Conservation (phyloP, 805 yeast genomes). For the Pichia phayaonensis region DNA sequence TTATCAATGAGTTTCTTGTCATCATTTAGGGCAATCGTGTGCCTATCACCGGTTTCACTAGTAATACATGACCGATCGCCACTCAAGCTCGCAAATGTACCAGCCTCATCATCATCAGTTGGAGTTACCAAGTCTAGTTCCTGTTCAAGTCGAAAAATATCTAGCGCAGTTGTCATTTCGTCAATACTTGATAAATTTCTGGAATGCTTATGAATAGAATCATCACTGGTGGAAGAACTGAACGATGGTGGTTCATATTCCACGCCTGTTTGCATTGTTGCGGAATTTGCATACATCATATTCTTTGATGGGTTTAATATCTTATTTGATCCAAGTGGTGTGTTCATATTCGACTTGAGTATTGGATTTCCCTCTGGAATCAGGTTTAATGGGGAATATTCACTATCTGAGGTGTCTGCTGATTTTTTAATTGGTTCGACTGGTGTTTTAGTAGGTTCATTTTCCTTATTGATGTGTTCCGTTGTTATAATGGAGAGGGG, state of each 20-base stretch:
- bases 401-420: slow-evolving; percentile 1
- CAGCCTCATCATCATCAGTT: too few species aligned
- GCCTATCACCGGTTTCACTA: neutral
- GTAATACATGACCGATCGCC: neutral
- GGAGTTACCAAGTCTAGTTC: slow-evolving; percentile 7
- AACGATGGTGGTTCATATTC: slow-evolving; percentile 7
- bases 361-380: neutral
- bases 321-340: neutral
- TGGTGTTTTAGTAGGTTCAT: neutral
- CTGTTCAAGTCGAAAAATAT: slow-evolving; percentile 9
- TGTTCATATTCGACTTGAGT: neutral
- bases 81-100: neutral
- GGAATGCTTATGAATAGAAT: slow-evolving; percentile 10
- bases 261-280: neutral
- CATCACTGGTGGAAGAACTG: neutral
- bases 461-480: neutral
- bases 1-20: neutral
- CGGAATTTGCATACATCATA: neutral
- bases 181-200: slow-evolving; percentile 15
- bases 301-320: neutral
- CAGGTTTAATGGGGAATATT: slow-evolving; percentile 4
- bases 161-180: slow-evolving; percentile 12
- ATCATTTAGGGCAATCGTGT: neutral
- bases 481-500: neutral
- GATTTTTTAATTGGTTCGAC: slow-evolving; percentile 2